phyloP scores from a whole-genome alignment of 129 eudicot genomes.

The Artemisia tridentata region DNA sequence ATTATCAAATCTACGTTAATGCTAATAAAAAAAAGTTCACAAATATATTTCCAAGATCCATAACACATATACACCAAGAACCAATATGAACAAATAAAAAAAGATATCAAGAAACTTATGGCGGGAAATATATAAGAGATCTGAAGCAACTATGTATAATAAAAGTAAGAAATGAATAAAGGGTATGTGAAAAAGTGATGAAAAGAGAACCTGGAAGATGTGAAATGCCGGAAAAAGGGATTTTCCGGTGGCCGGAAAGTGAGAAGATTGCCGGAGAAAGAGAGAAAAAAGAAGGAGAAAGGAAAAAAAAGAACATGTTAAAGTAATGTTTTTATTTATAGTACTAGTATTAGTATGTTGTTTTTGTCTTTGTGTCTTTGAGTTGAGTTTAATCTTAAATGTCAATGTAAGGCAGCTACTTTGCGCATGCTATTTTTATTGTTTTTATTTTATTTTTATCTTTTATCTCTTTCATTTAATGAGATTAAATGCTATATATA shows the following conservation, averaged over 20 bases:
- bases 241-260: constrained; percentile 6
- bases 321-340: constrained; percentile 36
- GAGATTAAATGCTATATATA: too few relatives aligned
- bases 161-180: background rate
- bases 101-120: background rate
- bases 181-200: constrained; percentile 9
- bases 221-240: constrained; percentile 27
- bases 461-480: too few relatives aligned
- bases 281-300: constrained; percentile 17
- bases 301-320: constrained; percentile 44
- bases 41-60: constrained; percentile 28
- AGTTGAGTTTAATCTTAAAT: background rate
- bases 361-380: too few relatives aligned
- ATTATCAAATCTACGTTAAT: constrained; percentile 20
- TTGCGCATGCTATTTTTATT: background rate
- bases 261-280: constrained; percentile 29
- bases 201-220: constrained; percentile 36
- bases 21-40: background rate
- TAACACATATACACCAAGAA: background rate
- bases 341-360: background rate
- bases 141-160: constrained; percentile 22
- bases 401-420: constrained; percentile 34
- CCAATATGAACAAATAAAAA: background rate
- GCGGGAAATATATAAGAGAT: constrained; percentile 34
- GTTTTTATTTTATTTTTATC: too few relatives aligned